Evolutionary conservation across 331 rosid genomes (phyloP).

Genomic region (Dryas integrifolia): DNA sequence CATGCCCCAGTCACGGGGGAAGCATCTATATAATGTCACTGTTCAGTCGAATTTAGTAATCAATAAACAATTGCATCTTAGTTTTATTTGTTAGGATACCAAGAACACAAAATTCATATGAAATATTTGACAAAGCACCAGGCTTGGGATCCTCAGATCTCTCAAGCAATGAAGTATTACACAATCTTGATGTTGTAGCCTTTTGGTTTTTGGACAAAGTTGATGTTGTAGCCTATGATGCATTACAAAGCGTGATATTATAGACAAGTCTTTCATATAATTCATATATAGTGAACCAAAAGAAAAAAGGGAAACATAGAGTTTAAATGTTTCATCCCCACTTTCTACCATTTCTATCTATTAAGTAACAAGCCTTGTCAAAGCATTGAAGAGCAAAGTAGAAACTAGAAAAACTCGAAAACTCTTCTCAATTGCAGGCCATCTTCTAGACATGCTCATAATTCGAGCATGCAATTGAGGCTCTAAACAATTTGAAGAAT

Average conservation of each 20-base stretch:
- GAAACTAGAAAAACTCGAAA: not conserved
- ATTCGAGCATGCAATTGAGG: slow-evolving; percentile 17
- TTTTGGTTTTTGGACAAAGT: too few relatives aligned
- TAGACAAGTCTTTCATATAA: slow-evolving; percentile 2
- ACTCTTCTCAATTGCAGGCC: slow-evolving; percentile 13
- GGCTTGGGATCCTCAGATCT: too few relatives aligned
- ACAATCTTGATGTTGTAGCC: not conserved
- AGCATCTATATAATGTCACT: too few relatives aligned
- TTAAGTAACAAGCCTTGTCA: slow-evolving; percentile 19
- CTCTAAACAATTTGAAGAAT: slow-evolving; percentile 15
- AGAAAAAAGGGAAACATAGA: not conserved
- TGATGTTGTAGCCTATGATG: not conserved
- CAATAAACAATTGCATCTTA: too few relatives aligned
- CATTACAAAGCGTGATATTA: not conserved
- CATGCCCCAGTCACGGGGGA: too few relatives aligned
- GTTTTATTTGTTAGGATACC: too few relatives aligned
- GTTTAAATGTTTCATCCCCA: slow-evolving; percentile 18
- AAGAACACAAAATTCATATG: too few relatives aligned
- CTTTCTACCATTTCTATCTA: slow-evolving; percentile 13
- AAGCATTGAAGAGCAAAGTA: slow-evolving; percentile 13
- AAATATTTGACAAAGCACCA: too few relatives aligned
- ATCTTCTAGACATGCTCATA: slow-evolving; percentile 21
- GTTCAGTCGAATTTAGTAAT: too few relatives aligned
- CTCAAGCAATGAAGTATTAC: not conserved
- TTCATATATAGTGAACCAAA: slow-evolving; percentile 4